Evolutionary conservation across 768 basidiomycete genomes (phyloP).

Genomic region (Amanita muscaria): DNA sequence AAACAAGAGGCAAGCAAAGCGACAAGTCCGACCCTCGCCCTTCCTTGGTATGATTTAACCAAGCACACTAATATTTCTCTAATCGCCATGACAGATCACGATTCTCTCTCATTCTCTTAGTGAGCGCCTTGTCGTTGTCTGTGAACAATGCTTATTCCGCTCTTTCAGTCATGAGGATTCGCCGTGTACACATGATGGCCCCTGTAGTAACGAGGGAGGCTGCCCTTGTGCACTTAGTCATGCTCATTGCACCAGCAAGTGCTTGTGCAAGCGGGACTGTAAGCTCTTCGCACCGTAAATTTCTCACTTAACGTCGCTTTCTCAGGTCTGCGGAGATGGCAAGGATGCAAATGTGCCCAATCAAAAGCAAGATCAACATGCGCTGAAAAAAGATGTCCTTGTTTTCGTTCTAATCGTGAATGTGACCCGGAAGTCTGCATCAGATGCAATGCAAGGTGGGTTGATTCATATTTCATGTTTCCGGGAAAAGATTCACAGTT

Average conservation of each 20-base stretch:
- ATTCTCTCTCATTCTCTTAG: neutral
- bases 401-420: conserved; percentile 41
- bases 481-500: neutral
- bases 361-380: conserved; percentile 12
- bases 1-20: neutral
- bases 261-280: conserved; percentile 47
- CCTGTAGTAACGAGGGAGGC: conserved; percentile 32
- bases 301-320: neutral
- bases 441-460: conserved; percentile 42
- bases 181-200: conserved; percentile 51
- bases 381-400: conserved; percentile 43
- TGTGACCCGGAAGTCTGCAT: conserved; percentile 63
- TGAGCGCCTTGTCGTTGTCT: neutral
- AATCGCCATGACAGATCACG: neutral
- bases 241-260: conserved; percentile 48
- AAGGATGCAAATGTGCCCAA: conserved; percentile 45
- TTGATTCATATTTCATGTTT: conserved; percentile 6
- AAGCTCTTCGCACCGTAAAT: no score
- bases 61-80: neutral
- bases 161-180: conserved; percentile 15
- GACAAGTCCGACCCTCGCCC: neutral
- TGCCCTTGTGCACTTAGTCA: conserved; percentile 44
- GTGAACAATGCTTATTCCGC: neutral
- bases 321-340: conserved; percentile 45
- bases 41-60: neutral